phyloP scores from a whole-genome alignment of 306 rosid species.

The Luffa acutangula region DNA sequence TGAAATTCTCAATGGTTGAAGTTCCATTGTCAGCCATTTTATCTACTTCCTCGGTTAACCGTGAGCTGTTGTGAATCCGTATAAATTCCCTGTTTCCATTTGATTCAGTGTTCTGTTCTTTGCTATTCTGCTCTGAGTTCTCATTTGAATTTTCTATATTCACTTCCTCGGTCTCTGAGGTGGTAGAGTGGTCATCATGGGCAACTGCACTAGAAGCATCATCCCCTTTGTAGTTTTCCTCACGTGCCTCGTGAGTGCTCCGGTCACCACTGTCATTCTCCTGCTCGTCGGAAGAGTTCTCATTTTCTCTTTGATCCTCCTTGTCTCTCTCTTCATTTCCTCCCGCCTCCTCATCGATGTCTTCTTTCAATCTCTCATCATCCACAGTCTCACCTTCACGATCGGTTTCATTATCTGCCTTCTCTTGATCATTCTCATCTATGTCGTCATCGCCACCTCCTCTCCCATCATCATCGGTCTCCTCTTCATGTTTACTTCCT shows the following conservation, averaged over 20 bases:
- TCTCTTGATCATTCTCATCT: constrained; percentile 68
- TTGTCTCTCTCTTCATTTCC: constrained; percentile 28
- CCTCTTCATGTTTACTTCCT: constrained; percentile 42
- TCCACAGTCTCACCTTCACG: constrained; percentile 47
- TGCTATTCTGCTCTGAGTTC: constrained; percentile 16
- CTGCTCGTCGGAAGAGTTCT: constrained; percentile 27
- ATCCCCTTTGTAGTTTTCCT: constrained; percentile 81
- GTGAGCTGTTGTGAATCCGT: constrained; percentile 23
- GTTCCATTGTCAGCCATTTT: constrained; percentile 12
- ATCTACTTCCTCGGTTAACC: constrained; percentile 26
- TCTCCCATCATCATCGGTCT: constrained; percentile 40
- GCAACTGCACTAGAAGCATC: constrained; percentile 98
- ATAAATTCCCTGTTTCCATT: constrained; percentile 17
- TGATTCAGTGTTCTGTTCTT: constrained; percentile 22
- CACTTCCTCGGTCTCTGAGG: constrained; percentile 23
- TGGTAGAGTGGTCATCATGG: constrained; percentile 46
- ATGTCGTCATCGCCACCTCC: constrained; percentile 62
- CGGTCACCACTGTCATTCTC: constrained; percentile 16
- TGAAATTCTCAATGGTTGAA: constrained; percentile 12
- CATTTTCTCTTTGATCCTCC: constrained; percentile 33
- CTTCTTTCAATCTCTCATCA: constrained; percentile 51
- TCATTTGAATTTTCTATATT: constrained; percentile 32
- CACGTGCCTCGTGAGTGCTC: constrained; percentile 72
- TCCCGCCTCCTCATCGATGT: constrained; percentile 31
- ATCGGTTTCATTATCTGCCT: constrained; percentile 33